Evolutionary conservation across 140 eudicot genomes (phyloP).

Genomic region (Cichorium intybus): DNA sequence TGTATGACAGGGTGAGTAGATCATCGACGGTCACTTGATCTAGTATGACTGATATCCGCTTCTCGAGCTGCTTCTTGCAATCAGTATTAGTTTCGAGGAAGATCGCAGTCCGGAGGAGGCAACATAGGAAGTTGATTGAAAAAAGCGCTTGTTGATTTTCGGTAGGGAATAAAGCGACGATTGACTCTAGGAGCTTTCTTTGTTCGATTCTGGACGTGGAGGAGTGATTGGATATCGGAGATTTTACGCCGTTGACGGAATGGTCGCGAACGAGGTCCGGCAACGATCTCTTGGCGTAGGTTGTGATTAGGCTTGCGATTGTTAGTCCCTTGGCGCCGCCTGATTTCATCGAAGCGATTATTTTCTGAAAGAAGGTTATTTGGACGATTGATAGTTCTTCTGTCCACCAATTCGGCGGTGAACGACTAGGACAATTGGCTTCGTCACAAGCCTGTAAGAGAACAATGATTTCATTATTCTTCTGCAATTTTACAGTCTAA

Average conservation of each 20-base stretch:
- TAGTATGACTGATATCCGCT: constrained; percentile 47
- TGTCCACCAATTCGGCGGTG: constrained; percentile 87
- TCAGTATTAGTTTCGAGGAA: constrained; percentile 39
- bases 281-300: constrained; percentile 63
- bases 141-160: constrained; percentile 46
- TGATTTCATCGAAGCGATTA: constrained; percentile 53
- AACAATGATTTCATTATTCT: neutral
- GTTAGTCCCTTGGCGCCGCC: constrained; percentile 53
- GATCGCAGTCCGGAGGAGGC: constrained; percentile 60
- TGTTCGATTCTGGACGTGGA: constrained; percentile 38
- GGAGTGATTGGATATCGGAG: constrained; percentile 20
- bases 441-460: constrained; percentile 57
- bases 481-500: neutral
- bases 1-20: constrained; percentile 51
- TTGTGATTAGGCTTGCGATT: constrained; percentile 60
- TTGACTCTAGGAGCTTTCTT: constrained; percentile 51
- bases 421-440: constrained; percentile 66
- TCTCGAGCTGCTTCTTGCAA: constrained; percentile 65
- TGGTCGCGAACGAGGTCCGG: constrained; percentile 55
- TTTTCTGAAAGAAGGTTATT: constrained; percentile 45
- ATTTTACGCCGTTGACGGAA: constrained; percentile 40
- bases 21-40: constrained; percentile 77
- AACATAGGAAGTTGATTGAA: constrained; percentile 64
- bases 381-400: constrained; percentile 63
- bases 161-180: constrained; percentile 51